Evolutionary conservation across 2,329 filamentous ascomycete genomes (phyloP).

Genomic region (Dothidotthia symphoricarpi): DNA sequence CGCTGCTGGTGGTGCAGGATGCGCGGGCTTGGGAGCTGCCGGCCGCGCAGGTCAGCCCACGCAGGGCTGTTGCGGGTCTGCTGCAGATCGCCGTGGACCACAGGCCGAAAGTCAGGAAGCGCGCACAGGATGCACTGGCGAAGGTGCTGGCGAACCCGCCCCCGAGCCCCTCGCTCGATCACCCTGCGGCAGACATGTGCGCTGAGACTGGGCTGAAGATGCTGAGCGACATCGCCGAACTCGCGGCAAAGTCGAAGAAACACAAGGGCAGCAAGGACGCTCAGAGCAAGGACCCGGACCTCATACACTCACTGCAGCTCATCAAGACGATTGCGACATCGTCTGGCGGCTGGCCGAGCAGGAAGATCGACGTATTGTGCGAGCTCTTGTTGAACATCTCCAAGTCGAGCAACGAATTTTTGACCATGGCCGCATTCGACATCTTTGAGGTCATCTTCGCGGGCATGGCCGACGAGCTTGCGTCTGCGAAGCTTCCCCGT

Average conservation of each 20-base stretch:
- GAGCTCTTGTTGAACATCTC: constrained; percentile 87
- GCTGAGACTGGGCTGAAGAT: constrained; percentile 84
- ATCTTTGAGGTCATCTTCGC: constrained; percentile 97
- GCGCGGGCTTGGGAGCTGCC: constrained; percentile 82
- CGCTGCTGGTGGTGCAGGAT: constrained; percentile 87
- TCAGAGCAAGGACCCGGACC: constrained; percentile 69
- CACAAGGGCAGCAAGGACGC: constrained; percentile 53
- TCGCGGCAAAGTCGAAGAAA: constrained; percentile 69
- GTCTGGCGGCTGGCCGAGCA: constrained; percentile 92
- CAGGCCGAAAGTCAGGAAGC: constrained; percentile 89
- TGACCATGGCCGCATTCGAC: constrained; percentile 94
- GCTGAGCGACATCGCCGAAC: constrained; percentile 71
- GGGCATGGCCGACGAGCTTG: constrained; percentile 82
- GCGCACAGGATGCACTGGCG: constrained; percentile 84
- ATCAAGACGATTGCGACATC: constrained; percentile 85
- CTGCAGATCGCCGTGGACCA: constrained; percentile 81
- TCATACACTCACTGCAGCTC: constrained; percentile 90
- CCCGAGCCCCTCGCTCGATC: constrained; percentile 87
- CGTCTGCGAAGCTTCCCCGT: constrained; percentile 83
- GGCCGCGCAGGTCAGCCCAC: constrained; percentile 77
- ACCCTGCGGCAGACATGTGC: constrained; percentile 94
- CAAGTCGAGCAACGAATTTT: constrained; percentile 85
- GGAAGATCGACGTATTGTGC: constrained; percentile 89
- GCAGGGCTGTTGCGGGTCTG: constrained; percentile 81
- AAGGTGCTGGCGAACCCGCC: constrained; percentile 82